These are phyloP conservation scores for Raphanus hybrid DNA, from an alignment of 441 rosid genomes.

Conservation along the genomic window DNA sequence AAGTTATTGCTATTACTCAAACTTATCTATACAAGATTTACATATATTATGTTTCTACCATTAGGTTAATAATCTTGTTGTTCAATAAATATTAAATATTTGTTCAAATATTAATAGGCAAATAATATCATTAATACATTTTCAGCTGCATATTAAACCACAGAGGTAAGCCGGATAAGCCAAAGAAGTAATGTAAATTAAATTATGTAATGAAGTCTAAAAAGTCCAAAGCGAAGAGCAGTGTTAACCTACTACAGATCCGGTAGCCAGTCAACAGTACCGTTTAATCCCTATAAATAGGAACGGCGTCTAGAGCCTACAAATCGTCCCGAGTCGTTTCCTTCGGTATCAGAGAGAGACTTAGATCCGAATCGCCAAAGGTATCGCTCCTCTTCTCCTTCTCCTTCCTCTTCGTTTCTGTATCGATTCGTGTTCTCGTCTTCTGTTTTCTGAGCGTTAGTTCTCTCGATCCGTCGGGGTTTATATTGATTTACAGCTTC, in stretches of 20 bases:
- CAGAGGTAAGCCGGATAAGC: constrained; percentile 13
- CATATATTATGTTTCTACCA: not conserved
- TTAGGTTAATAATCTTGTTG: not conserved
- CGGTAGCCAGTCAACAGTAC: constrained; percentile 38
- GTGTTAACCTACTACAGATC: constrained; percentile 32
- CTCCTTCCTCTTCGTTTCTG: not conserved
- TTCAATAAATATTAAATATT: not conserved
- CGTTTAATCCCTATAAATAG: constrained; percentile 42
- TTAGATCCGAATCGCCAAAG: too few relatives aligned
- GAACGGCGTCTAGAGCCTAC: not conserved
- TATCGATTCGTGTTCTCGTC: not conserved
- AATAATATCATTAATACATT: not conserved
- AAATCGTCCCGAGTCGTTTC: constrained; percentile 32
- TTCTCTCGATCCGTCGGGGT: constrained; percentile 1
- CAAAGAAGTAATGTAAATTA: not conserved
- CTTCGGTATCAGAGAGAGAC: not conserved
- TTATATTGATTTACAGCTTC: not conserved
- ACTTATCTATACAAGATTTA: too few relatives aligned
- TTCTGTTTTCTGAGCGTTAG: not conserved
- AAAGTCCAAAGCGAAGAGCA: not conserved
- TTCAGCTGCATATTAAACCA: not conserved
- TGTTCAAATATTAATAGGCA: too few relatives aligned
- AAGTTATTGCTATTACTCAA: too few relatives aligned
- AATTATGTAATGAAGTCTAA: not conserved
- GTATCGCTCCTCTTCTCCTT: constrained; percentile 24